Evolutionary conservation across 345 rosid genomes (phyloP).

Genomic region (Tarenaya hassleriana): DNA sequence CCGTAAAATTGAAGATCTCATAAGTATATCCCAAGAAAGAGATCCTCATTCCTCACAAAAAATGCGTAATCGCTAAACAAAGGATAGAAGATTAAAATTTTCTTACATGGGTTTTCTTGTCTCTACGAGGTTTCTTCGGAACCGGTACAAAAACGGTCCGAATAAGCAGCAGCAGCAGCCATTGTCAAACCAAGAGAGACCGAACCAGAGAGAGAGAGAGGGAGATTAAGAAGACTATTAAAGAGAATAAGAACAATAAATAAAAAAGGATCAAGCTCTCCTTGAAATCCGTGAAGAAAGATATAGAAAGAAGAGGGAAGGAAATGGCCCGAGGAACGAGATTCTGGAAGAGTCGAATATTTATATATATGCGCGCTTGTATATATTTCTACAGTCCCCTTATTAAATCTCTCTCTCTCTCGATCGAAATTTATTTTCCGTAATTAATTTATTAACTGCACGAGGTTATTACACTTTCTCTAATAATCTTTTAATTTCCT

Average conservation of each 20-base stretch:
- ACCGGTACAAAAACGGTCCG: constrained; percentile 39
- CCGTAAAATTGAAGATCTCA: constrained; percentile 39
- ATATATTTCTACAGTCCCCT: background rate
- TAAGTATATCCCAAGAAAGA: constrained; percentile 41
- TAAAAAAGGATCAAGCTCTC: constrained; percentile 7
- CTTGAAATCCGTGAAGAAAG: constrained; percentile 24
- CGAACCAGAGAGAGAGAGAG: no score
- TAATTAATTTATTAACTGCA: constrained; percentile 22
- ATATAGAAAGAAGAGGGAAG: constrained; percentile 11
- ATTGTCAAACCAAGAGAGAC: no score
- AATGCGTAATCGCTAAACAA: background rate
- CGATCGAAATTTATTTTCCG: background rate
- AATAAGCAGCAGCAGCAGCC: constrained; percentile 6
- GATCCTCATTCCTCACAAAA: constrained; percentile 22
- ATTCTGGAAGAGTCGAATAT: constrained; percentile 3
- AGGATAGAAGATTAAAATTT: background rate
- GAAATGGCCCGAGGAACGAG: constrained; percentile 21
- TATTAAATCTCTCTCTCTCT: constrained; percentile 4
- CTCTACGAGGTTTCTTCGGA: constrained; percentile 40
- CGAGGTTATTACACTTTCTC: background rate
- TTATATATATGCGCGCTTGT: constrained; percentile 3
- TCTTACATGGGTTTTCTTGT: constrained; percentile 47
- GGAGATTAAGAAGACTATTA: no score
- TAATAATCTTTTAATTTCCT: no score
- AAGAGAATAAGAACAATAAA: background rate